phyloP scores from a whole-genome alignment of 495 filamentous ascomycete species.

The Symbiotaphrina buchneri region DNA sequence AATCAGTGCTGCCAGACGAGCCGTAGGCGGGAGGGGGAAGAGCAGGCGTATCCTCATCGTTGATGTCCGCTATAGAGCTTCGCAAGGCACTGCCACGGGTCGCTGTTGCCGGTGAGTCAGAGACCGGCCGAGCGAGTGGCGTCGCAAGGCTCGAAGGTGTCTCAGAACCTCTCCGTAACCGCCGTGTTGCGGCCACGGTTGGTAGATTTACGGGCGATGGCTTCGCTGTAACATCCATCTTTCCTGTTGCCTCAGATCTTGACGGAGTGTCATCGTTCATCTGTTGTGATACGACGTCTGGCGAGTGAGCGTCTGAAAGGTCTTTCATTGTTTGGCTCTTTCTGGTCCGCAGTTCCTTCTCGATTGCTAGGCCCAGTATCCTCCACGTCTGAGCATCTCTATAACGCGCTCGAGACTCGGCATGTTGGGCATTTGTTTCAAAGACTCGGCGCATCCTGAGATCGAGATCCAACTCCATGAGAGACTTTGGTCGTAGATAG shows the following conservation, averaged over 20 bases:
- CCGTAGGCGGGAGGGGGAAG: too few species aligned
- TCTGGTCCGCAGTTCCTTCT: conserved; percentile 31
- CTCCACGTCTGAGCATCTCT: conserved; percentile 58
- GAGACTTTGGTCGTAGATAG: conserved; percentile 17
- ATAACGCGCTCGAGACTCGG: conserved; percentile 32
- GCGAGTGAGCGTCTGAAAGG: too few species aligned
- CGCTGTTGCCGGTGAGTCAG: conserved; percentile 17
- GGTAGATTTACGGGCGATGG: neutral
- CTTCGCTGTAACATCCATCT: neutral
- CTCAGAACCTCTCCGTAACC: too few species aligned
- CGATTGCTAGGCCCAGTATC: conserved; percentile 36
- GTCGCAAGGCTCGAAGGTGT: conserved; percentile 69
- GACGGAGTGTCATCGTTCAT: too few species aligned
- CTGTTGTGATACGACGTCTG: too few species aligned
- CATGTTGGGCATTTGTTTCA: conserved; percentile 36
- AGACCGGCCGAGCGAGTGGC: conserved; percentile 46
- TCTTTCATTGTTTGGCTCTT: conserved; percentile 4
- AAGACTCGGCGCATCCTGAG: conserved; percentile 21
- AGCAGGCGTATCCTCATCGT: too few species aligned
- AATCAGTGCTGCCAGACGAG: too few species aligned
- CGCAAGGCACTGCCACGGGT: too few species aligned
- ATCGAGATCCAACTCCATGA: too few species aligned
- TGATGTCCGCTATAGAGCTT: too few species aligned
- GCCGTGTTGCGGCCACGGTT: neutral
- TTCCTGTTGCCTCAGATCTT: neutral